Base-by-base conservation (phyloP, 352 stramenopile genomes). In the Globisporangium polare region DNA sequence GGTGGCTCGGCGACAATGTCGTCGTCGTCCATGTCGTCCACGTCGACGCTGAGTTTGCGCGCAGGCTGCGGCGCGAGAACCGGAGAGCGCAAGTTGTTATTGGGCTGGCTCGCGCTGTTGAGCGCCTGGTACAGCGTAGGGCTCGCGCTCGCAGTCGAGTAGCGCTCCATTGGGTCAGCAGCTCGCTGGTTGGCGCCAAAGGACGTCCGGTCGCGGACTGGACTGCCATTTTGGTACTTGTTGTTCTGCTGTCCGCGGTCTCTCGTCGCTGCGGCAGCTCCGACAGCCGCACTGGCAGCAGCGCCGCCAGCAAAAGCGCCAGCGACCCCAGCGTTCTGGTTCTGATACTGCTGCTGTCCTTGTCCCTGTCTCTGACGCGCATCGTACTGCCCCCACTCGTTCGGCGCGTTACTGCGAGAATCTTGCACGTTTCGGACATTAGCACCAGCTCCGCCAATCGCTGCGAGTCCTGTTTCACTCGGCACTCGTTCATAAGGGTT, bases 1-100 rank as follows among this genome's bases (percentile, higher is more conserved):
- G 50, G 72, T 43, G 52, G 61, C 29, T 46, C 35, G 3, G 58
- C 68, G n/a, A 69, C 62, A 5, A 73, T 46, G 31, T 80, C 65
- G 37, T 77, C 68, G 33, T 71, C 66, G 27, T 74, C 66, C 53
- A 78, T 63, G 24, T 67, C 57, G 27, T 81, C 70, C 27, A 73
- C 50, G 20, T 83, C 65, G 27, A 80, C 62, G 53, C 66, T 86
- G 31, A 54, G 61, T 41, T 69, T 75, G n/a, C 63, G 70, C 22
- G 46, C 46, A 22, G 54, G 62, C 37, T 22, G 24, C 39, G 42
- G 18, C 20, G 22, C 29, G 17, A 24, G 26, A 13, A 42, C 27
- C 27, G 50, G 45, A 39, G 58, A 57, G 12, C 37, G 58, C 24
- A 46, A 5, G 24, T 56, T 63, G 22, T 47, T 61, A 15, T 27